These are phyloP conservation scores for Tricholoma bakamatsutake DNA, from an alignment of 768 basidiomycete genomes.

Conservation along the genomic window DNA sequence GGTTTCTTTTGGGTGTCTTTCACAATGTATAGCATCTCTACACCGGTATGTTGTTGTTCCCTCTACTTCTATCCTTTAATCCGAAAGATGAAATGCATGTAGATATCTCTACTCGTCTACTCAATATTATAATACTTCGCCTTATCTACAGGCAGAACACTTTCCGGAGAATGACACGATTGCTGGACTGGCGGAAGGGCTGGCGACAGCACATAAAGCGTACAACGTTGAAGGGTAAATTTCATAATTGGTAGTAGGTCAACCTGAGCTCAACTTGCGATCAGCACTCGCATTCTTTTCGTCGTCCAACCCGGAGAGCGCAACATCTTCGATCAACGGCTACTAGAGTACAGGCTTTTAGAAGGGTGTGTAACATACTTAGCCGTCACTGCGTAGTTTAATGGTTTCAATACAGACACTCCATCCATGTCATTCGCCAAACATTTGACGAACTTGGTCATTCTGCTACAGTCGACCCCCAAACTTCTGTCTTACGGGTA, in stretches of 20 bases:
- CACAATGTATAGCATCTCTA: conserved; percentile 58
- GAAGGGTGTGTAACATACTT: conserved; percentile 48
- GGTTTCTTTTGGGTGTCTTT: conserved; percentile 81
- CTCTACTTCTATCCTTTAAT: not conserved
- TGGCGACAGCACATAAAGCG: conserved; percentile 74
- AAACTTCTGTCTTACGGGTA: conserved; percentile 38
- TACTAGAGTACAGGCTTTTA: conserved; percentile 81
- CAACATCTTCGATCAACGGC: conserved; percentile 92
- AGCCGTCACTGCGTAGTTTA: not conserved
- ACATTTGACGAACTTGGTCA: conserved; percentile 65
- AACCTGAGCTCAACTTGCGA: not conserved
- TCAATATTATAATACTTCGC: conserved; percentile 56
- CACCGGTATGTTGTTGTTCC: conserved; percentile 53
- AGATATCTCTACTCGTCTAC: conserved; percentile 70
- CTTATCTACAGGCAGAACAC: conserved; percentile 44
- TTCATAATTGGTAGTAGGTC: not conserved
- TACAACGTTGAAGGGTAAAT: conserved; percentile 55
- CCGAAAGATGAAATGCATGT: not conserved
- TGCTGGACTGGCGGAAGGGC: conserved; percentile 62
- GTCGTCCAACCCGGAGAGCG: conserved; percentile 87
- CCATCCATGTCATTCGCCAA: conserved; percentile 67
- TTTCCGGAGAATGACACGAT: conserved; percentile 74
- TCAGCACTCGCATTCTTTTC: conserved; percentile 61
- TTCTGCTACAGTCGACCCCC: conserved; percentile 49
- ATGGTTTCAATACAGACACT: conserved; percentile 42